Evolutionary conservation across 306 rosid species (phyloP).

Genomic region (Vachellia pachyceras): DNA sequence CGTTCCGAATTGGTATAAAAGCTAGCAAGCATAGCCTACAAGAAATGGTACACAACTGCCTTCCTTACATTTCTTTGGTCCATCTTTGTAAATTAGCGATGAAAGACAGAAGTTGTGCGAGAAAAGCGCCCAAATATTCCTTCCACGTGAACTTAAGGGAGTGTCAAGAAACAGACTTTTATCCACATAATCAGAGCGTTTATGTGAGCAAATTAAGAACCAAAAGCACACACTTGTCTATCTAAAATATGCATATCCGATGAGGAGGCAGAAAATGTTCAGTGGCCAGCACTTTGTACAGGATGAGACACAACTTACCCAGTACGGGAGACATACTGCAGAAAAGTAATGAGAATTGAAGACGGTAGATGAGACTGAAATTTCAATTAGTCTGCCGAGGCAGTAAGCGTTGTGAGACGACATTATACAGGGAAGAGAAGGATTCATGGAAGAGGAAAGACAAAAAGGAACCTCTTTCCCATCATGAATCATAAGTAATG

Average conservation of each 20-base stretch:
- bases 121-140: background rate
- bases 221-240: too few relatives aligned
- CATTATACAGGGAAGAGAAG: too few relatives aligned
- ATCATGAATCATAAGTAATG: too few relatives aligned
- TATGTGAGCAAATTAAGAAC: background rate
- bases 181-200: background rate
- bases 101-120: background rate
- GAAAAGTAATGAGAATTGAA: background rate
- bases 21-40: too few relatives aligned
- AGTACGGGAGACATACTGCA: too few relatives aligned
- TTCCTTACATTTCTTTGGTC: conserved; percentile 5
- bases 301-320: background rate
- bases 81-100: background rate
- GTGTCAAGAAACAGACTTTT: background rate
- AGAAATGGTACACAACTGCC: background rate
- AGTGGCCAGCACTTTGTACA: background rate
- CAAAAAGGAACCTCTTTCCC: too few relatives aligned
- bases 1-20: too few relatives aligned
- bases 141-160: background rate
- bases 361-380: background rate
- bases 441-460: too few relatives aligned
- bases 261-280: background rate
- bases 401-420: too few relatives aligned
- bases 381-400: too few relatives aligned
- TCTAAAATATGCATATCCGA: background rate